Evolutionary conservation across 2,329 filamentous ascomycete species (phyloP).

Genomic region (Colletotrichum lindemuthianum): DNA sequence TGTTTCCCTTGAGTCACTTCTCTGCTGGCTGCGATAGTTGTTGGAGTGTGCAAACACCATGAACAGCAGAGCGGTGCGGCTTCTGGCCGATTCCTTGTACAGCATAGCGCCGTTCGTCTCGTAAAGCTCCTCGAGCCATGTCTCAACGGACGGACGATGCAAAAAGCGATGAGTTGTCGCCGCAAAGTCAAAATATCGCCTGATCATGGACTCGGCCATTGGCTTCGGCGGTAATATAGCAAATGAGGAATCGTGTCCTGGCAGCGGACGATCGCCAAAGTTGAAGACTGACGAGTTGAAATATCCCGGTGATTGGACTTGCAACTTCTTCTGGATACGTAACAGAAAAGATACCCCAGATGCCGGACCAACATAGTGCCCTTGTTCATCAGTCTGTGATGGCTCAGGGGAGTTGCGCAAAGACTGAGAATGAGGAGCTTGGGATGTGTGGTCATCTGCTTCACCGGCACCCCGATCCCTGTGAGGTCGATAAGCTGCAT

Average conservation of each 20-base stretch:
- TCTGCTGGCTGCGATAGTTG: constrained; percentile 47
- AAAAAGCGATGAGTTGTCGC: constrained; percentile 66
- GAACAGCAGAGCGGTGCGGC: constrained; percentile 56
- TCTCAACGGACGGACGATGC: constrained; percentile 59
- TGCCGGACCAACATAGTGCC: constrained; percentile 45
- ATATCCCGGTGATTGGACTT: constrained; percentile 51
- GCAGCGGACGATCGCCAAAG: constrained; percentile 61
- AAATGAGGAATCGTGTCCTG: constrained; percentile 47
- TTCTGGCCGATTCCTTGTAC: constrained; percentile 38
- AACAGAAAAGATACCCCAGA: constrained; percentile 44
- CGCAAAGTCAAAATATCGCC: constrained; percentile 65
- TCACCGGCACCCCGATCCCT: background rate
- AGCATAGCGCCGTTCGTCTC: constrained; percentile 44
- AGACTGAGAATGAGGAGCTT: background rate
- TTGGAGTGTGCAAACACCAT: constrained; percentile 62
- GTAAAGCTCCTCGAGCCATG: constrained; percentile 56
- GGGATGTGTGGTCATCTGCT: background rate
- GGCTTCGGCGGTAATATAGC: constrained; percentile 53
- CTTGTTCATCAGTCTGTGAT: constrained; percentile 43
- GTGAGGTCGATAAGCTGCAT: background rate
- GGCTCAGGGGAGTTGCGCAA: constrained; percentile 41
- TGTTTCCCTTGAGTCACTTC: constrained; percentile 34
- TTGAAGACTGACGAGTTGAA: constrained; percentile 56
- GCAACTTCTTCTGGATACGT: constrained; percentile 48
- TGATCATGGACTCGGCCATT: constrained; percentile 49